Percentiles rank a stretch among this genome's conserved stretches.
These are phyloP conservation scores for Calonectria pseudoturangicola DNA, from an alignment of 2,329 filamentous ascomycete genomes.

Conservation along the genomic window DNA sequence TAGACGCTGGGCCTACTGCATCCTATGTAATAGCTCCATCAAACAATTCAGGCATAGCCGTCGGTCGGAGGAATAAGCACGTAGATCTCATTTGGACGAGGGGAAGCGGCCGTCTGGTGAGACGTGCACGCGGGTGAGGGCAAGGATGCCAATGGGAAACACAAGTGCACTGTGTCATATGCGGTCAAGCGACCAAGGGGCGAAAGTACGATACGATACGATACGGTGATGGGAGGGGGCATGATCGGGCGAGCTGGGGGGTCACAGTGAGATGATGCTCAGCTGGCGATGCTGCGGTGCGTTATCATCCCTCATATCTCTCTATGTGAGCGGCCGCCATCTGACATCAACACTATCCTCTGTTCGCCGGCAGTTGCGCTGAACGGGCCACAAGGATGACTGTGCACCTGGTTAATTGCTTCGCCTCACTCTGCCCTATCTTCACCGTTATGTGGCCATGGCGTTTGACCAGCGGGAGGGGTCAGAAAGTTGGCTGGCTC, in stretches of 20 bases:
- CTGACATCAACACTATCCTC: conserved; percentile 50
- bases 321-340: conserved; percentile 40
- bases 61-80: conserved; percentile 41
- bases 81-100: conserved; percentile 49
- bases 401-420: conserved; percentile 42
- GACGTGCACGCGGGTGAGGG: conserved; percentile 55
- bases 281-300: conserved; percentile 43
- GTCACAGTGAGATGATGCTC: conserved; percentile 40
- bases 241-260: conserved; percentile 32
- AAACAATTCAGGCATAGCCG: conserved; percentile 19
- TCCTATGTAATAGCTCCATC: conserved; percentile 21
- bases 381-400: conserved; percentile 43
- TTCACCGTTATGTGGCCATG: conserved; percentile 41
- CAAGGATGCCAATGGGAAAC: conserved; percentile 48
- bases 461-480: conserved; percentile 41
- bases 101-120: conserved; percentile 48
- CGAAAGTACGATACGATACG: conserved; percentile 43
- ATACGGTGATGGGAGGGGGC: neutral
- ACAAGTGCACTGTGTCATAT: conserved; percentile 44
- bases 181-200: conserved; percentile 52
- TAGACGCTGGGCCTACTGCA: conserved; percentile 17
- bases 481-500: conserved; percentile 47
- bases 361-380: conserved; percentile 38
- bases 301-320: conserved; percentile 36
- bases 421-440: conserved; percentile 36